A percentile compares a stretch with the other conserved stretches of the same genome.
These are phyloP conservation scores for Centaurea solstitialis DNA, from an alignment of 129 eudicot genomes.

Conservation along the genomic window DNA sequence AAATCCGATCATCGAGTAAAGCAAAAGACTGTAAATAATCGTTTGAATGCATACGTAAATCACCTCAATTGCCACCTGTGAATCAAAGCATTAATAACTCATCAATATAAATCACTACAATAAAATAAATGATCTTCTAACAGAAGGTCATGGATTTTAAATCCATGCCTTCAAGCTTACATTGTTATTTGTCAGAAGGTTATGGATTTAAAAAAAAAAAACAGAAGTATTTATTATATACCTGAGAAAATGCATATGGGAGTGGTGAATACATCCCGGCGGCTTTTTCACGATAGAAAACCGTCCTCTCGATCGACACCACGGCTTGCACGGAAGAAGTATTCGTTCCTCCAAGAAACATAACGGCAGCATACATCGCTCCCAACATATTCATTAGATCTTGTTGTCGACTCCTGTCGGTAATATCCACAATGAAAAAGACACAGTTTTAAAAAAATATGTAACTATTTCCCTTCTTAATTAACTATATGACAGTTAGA, in stretches of 20 bases:
- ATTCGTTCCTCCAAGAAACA: conserved; percentile 67
- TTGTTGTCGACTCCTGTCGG: conserved; percentile 48
- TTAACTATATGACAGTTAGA: neutral
- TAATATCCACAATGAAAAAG: neutral
- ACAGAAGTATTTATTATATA: neutral
- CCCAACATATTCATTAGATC: conserved; percentile 51
- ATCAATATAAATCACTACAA: neutral
- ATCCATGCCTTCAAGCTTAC: neutral
- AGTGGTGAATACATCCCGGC: conserved; percentile 68
- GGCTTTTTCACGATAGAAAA: conserved; percentile 60
- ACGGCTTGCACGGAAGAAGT: conserved; percentile 47
- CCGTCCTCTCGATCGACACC: conserved; percentile 48
- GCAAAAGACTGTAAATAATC: conserved; percentile 46
- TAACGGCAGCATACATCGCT: conserved; percentile 56
- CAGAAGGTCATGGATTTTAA: neutral
- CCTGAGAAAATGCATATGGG: conserved; percentile 68
- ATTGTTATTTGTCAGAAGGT: neutral
- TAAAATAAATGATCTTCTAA: neutral
- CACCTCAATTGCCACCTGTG: conserved; percentile 61
- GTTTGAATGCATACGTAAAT: conserved; percentile 54
- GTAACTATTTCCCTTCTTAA: neutral
- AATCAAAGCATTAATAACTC: neutral
- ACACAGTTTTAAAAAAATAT: neutral
- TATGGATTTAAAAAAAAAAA: neutral
- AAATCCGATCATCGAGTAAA: conserved; percentile 64